Evolutionary conservation across 75 land plant genomes (phyloP).

Genomic region (Larix kaempferi): DNA sequence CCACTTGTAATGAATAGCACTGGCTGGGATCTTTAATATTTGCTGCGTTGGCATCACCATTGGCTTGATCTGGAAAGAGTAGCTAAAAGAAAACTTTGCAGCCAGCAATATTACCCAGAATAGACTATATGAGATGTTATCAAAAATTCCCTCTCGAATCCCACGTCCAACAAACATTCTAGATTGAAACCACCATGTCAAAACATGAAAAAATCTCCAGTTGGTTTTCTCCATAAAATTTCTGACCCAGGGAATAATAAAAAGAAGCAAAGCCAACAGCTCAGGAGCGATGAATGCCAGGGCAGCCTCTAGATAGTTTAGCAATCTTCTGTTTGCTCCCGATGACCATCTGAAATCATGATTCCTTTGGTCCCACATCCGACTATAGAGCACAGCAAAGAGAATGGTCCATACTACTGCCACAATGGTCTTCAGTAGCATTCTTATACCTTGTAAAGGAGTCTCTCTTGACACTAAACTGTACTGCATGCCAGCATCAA

Average conservation of each 20-base stretch:
- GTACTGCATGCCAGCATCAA: conserved; percentile 68
- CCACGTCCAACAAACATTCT: conserved; percentile 78
- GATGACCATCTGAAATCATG: conserved; percentile 48
- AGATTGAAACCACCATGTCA: conserved; percentile 88
- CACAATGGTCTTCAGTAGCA: conserved; percentile 70
- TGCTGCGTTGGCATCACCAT: conserved; percentile 55
- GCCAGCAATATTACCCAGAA: conserved; percentile 70
- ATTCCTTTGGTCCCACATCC: conserved; percentile 62
- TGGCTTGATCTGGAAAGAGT: conserved; percentile 75
- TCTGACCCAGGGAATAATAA: conserved; percentile 63
- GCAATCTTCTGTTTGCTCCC: conserved; percentile 32
- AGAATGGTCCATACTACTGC: conserved; percentile 64
- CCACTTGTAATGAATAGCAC: conserved; percentile 42
- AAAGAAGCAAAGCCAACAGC: conserved; percentile 44
- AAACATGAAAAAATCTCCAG: conserved; percentile 47
- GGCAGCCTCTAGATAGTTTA: conserved; percentile 48
- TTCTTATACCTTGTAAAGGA: conserved; percentile 51
- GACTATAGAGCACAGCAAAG: conserved; percentile 61
- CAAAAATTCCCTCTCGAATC: conserved; percentile 68
- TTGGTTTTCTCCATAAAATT: conserved; percentile 67
- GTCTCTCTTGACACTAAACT: conserved; percentile 75
- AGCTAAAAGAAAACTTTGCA: conserved; percentile 67
- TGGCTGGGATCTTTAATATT: conserved; percentile 13
- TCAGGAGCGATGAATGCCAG: conserved; percentile 51
- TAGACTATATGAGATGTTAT: conserved; percentile 52